A percentile compares a stretch with the other conserved stretches of the same genome.
Evolutionary conservation across 1,139 yeast genomes (phyloP).

Genomic region (Kurtzmaniella quercitrusa): DNA sequence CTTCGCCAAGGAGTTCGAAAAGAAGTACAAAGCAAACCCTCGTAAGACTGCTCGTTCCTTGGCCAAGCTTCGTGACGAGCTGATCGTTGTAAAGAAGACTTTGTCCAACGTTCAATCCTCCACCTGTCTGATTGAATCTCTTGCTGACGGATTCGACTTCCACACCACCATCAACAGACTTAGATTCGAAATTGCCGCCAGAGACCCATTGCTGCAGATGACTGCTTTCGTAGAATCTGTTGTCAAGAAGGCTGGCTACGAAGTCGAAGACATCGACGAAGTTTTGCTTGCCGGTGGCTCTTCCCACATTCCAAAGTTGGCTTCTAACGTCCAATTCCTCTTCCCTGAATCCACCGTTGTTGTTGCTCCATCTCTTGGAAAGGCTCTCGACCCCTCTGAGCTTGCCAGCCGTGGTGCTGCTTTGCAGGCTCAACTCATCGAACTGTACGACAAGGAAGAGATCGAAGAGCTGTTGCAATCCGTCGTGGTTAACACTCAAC

Average conservation of each 20-base stretch:
- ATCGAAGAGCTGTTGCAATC: slow-evolving; percentile 82
- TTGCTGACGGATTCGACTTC: slow-evolving; percentile 92
- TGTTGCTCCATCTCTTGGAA: slow-evolving; percentile 74
- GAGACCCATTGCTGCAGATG: slow-evolving; percentile 74
- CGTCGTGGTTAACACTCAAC: slow-evolving; percentile 84
- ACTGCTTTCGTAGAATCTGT: slow-evolving; percentile 69
- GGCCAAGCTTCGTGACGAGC: slow-evolving; percentile 84
- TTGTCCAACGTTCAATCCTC: slow-evolving; percentile 86
- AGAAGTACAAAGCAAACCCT: slow-evolving; percentile 81
- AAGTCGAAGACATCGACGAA: slow-evolving; percentile 83
- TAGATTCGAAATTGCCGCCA: slow-evolving; percentile 85
- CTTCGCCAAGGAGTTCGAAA: slow-evolving; percentile 91
- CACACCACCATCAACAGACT: slow-evolving; percentile 90
- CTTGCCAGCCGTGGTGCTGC: slow-evolving; percentile 94
- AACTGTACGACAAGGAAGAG: slow-evolving; percentile 82
- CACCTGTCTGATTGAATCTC: slow-evolving; percentile 90
- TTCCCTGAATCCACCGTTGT: slow-evolving; percentile 81
- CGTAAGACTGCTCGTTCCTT: slow-evolving; percentile 75
- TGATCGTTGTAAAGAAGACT: slow-evolving; percentile 85
- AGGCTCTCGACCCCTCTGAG: slow-evolving; percentile 86
- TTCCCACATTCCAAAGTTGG: slow-evolving; percentile 88
- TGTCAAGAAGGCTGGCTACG: slow-evolving; percentile 79
- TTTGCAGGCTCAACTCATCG: slow-evolving; percentile 87
- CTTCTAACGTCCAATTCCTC: slow-evolving; percentile 62
- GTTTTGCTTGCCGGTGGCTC: slow-evolving; percentile 93